Evolutionary conservation across 306 rosid genomes (phyloP), one percentile per base, ranked within the genome.

Genomic region (peach (Prunus persica)): DNA sequence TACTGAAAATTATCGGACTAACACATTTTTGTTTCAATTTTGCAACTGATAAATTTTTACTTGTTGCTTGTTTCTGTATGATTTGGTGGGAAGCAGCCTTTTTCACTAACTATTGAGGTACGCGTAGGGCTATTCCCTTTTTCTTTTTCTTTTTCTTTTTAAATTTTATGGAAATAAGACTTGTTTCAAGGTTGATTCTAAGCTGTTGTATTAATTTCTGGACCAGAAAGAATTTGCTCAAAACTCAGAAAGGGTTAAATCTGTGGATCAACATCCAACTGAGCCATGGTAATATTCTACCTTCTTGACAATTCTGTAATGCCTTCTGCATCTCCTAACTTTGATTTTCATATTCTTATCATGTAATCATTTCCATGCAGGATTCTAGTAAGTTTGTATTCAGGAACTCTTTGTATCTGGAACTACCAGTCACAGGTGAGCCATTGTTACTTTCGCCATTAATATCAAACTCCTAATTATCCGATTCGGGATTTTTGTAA

Each of bases 261-360:
- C 93, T 54, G 83, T 89, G 81, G 93, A 89, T 87, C 82, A 84
- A 6, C 92, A 91, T 86, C 93, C 92, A 70, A 83, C 90, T 77
- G 90, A 91, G 69, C 93, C 96, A 89, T 91, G 93, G 96, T 91
- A 91, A 65, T 67, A 46, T 4, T 24, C 4, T 2, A 1, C 7
- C n/a, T 20, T 2, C 57, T 24, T 12, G 22, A 6, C 56, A 78
- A 67, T 19, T 79, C n/a, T 67, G 7, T 46, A 11, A 18, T 67
- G 11, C 41, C 24, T 67, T 65, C 4, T 6, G 13, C 38, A 45
- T 32, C 71, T 28, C 62, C 67, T 3, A 9, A 3, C 14, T 22
- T 32, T 2, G 3, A 34, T 24, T 15, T 49, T 69, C 60, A 16
- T 8, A 2, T 52, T 69, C 15, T 49, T 22, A 24, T 25, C 64